Percentiles rank a stretch among this genome's conserved stretches.
Evolutionary conservation across 73 alveolate species (phyloP).

Genomic region (Stentor coeruleus): DNA sequence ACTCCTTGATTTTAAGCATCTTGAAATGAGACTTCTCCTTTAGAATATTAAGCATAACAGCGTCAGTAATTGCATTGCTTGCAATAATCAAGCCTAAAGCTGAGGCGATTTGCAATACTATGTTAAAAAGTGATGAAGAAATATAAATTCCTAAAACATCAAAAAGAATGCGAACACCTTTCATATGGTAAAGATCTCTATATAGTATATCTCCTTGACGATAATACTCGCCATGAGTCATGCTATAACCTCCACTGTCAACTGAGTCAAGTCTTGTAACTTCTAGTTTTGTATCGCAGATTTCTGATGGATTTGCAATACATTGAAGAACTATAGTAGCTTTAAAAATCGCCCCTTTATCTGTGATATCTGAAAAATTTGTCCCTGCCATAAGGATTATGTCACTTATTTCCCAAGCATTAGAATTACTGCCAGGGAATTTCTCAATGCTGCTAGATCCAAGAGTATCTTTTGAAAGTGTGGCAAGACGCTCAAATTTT

Average conservation of each 20-base stretch:
- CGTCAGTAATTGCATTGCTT: slow-evolving; percentile 14
- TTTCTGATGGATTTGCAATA: not conserved
- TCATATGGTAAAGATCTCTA: slow-evolving; percentile 22
- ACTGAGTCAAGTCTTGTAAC: slow-evolving; percentile 7
- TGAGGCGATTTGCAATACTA: slow-evolving; percentile 17
- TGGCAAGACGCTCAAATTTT: not conserved
- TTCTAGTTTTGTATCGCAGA: not conserved
- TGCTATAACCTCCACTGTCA: slow-evolving; percentile 20
- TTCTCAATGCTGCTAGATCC: not conserved
- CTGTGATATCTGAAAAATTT: slow-evolving; percentile 13
- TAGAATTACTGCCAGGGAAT: not conserved
- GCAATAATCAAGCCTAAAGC: slow-evolving; percentile 9
- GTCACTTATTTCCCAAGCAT: slow-evolving; percentile 24
- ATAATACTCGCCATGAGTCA: not conserved
- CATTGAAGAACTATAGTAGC: not conserved
- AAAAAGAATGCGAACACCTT: slow-evolving; percentile 8
- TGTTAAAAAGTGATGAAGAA: not conserved
- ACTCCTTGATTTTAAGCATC: slow-evolving; percentile 4
- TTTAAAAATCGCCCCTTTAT: slow-evolving; percentile 20
- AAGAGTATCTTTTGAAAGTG: not conserved
- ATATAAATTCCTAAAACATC: not conserved
- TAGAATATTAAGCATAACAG: not conserved
- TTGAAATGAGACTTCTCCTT: slow-evolving; percentile 22
- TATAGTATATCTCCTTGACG: not conserved
- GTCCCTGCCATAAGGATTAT: not conserved